These are phyloP conservation scores for Botrytis aclada DNA, from an alignment of 2,329 filamentous ascomycete genomes.

Conservation along the genomic window DNA sequence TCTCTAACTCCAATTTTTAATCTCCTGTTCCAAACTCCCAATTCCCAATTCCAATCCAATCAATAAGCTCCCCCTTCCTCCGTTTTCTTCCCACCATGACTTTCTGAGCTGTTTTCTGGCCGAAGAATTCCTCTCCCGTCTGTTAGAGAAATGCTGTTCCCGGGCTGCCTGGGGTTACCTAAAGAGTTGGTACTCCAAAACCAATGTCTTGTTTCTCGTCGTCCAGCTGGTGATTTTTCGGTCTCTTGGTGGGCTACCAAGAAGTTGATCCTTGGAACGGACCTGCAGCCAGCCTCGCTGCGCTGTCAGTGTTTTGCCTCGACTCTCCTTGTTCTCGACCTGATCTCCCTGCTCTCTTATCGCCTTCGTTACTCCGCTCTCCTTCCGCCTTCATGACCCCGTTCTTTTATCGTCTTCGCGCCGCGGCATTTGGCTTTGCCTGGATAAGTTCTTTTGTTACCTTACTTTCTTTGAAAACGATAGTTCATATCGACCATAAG, in stretches of 20 bases:
- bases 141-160: no score
- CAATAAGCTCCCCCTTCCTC: no score
- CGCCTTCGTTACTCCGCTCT: no score
- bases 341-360: neutral
- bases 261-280: neutral
- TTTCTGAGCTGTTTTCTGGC: no score
- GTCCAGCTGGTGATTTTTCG: neutral
- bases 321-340: neutral
- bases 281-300: neutral
- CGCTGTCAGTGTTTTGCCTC: neutral
- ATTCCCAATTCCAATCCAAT: no score
- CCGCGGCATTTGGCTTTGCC: neutral
- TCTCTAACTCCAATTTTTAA: no score
- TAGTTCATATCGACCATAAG: neutral
- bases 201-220: neutral
- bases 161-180: rapidly evolving
- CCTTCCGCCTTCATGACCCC: no score
- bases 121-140: no score
- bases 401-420: neutral
- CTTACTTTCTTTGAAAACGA: neutral
- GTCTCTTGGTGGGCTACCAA: neutral
- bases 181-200: neutral
- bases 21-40: no score
- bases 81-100: no score
- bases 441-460: neutral